phyloP scores from a whole-genome alignment of 768 basidiomycete species.

The Cantharellus anzutake region DNA sequence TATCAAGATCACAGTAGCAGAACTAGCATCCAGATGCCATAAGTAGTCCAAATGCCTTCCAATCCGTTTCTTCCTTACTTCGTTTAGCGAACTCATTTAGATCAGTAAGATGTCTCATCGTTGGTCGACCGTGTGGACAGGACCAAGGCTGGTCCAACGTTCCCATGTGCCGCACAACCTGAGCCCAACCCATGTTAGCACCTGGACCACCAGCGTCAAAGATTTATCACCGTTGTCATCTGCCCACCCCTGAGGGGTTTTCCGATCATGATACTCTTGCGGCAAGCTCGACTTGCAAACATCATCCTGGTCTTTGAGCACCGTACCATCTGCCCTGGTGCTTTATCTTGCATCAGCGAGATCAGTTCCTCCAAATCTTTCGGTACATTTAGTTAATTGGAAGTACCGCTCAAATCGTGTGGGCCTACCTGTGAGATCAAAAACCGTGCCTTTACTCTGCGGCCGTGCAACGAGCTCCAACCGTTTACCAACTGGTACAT shows the following conservation, averaged over 20 bases:
- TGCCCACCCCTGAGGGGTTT: constrained; percentile 55
- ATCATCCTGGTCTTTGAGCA: constrained; percentile 86
- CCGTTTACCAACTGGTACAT: constrained; percentile 22
- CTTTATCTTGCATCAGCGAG: constrained; percentile 60
- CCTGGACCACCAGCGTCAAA: neutral
- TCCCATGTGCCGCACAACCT: constrained; percentile 70
- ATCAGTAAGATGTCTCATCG: constrained; percentile 15
- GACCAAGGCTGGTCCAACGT: constrained; percentile 77
- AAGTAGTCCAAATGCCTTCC: neutral
- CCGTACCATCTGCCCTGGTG: constrained; percentile 66
- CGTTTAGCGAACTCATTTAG: neutral
- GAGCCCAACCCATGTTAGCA: constrained; percentile 1
- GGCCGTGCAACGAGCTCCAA: constrained; percentile 68
- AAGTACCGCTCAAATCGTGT: neutral
- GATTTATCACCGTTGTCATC: constrained; percentile 35
- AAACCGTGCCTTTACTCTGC: constrained; percentile 76
- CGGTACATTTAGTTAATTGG: neutral
- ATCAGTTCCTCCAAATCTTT: constrained; percentile 87
- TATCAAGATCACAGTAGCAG: neutral
- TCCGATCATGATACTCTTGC: constrained; percentile 94
- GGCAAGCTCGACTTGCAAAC: constrained; percentile 93
- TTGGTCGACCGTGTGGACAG: constrained; percentile 73
- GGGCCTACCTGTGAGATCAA: constrained; percentile 61
- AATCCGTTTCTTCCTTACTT: neutral
- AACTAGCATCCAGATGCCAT: neutral